Evolutionary conservation across 1,284 basidiomycete species (phyloP).

Genomic region (Ustilago curta): DNA sequence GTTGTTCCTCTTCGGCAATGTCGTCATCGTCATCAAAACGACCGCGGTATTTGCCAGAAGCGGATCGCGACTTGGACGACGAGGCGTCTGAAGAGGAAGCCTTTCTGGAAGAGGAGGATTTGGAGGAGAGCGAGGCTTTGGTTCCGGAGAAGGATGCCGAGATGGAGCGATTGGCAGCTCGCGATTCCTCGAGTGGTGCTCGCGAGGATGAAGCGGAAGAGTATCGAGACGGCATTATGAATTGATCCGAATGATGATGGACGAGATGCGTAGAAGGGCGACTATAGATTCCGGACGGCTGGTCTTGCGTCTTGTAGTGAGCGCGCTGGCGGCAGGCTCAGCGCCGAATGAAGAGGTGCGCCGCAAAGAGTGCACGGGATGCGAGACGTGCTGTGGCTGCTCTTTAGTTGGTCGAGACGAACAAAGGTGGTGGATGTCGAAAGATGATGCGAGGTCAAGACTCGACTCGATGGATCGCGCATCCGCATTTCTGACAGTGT

Average conservation of each 20-base stretch:
- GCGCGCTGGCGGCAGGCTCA: slow-evolving; percentile 19
- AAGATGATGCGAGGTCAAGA: background rate
- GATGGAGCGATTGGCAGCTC: slow-evolving; percentile 46
- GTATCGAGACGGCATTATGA: slow-evolving; percentile 34
- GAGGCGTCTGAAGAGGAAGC: slow-evolving; percentile 21
- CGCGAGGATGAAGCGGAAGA: slow-evolving; percentile 38
- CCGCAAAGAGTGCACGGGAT: slow-evolving; percentile 4
- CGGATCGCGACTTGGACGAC: slow-evolving; percentile 37
- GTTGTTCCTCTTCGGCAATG: slow-evolving; percentile 37
- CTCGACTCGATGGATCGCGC: background rate
- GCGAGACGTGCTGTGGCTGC: background rate
- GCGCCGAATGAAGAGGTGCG: slow-evolving; percentile 9
- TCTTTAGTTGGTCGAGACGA: background rate
- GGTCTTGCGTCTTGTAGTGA: background rate
- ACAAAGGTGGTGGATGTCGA: background rate
- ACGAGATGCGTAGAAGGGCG: background rate
- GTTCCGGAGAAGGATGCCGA: slow-evolving; percentile 50
- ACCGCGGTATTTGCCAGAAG: slow-evolving; percentile 39
- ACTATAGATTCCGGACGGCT: slow-evolving; percentile 1
- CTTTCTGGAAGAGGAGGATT: slow-evolving; percentile 28
- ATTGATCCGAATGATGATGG: background rate
- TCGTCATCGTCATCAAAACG: slow-evolving; percentile 52
- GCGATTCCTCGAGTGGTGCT: slow-evolving; percentile 42
- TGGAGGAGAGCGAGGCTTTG: slow-evolving; percentile 39
- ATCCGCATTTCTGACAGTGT: slow-evolving; percentile 11